Percentiles rank a stretch among this genome's conserved stretches.
Evolutionary conservation across 805 yeast genomes (phyloP).

Genomic region (Saturnispora ahearnii): DNA sequence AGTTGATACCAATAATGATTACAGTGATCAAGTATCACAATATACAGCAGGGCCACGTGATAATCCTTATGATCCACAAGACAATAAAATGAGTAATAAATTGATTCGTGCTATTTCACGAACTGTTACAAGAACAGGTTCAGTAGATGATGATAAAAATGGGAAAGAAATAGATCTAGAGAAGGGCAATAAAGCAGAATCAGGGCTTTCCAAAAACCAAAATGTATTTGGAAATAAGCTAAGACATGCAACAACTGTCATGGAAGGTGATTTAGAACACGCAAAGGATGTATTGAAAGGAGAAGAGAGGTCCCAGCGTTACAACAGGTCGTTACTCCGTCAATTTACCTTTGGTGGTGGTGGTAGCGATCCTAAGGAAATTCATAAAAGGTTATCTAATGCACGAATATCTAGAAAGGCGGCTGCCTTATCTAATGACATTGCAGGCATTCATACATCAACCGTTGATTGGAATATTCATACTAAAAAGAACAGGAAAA

Average conservation of each 20-base stretch:
- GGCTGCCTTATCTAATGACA: conserved; percentile 34
- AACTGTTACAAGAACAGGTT: conserved; percentile 11
- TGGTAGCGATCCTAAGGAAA: conserved; percentile 23
- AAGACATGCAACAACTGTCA: conserved; percentile 16
- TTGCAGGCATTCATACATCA: conserved; percentile 33
- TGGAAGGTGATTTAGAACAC: conserved; percentile 17
- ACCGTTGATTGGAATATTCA: conserved; percentile 10
- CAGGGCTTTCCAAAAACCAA: conserved; percentile 13
- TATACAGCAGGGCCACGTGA: conserved; percentile 17
- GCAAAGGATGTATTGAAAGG: background rate
- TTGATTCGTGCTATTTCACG: conserved; percentile 21
- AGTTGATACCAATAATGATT: conserved; percentile 21
- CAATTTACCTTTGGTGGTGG: conserved; percentile 27
- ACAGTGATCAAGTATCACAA: conserved; percentile 15
- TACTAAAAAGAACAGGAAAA: background rate
- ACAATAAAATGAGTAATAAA: conserved; percentile 20
- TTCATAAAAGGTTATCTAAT: conserved; percentile 26
- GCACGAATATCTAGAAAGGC: conserved; percentile 35
- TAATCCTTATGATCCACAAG: conserved; percentile 22
- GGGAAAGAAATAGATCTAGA: background rate
- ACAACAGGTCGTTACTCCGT: conserved; percentile 15
- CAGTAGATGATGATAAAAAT: conserved; percentile 7
- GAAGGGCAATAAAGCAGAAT: conserved; percentile 14
- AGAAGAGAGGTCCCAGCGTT: background rate
- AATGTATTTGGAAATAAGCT: conserved; percentile 17